These are phyloP conservation scores for Cocos nucifera DNA, from an alignment of 176 grass and related monocot species.

Conservation along the genomic window DNA sequence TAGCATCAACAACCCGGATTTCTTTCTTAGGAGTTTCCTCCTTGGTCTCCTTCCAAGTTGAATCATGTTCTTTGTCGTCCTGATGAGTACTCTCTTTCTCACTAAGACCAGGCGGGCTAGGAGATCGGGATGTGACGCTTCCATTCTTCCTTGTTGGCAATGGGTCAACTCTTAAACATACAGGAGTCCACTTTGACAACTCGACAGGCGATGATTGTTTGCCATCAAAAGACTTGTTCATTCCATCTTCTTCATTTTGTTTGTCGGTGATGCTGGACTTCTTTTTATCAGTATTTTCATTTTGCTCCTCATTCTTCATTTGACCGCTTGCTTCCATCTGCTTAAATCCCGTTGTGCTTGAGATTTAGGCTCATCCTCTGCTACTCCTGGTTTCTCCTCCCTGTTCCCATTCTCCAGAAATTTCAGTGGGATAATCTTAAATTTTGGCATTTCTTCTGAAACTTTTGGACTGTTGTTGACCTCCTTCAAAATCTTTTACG, in stretches of 20 bases:
- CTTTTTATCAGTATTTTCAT: conserved; percentile 8
- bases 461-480: conserved; percentile 10
- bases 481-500: conserved; percentile 31
- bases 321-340: conserved; percentile 31
- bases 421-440: conserved; percentile 66
- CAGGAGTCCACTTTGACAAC: conserved; percentile 55
- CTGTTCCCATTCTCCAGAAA: conserved; percentile 36
- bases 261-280: conserved; percentile 12
- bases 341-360: conserved; percentile 1
- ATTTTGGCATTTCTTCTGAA: conserved; percentile 33
- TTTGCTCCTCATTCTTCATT: conserved; percentile 13
- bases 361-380: background rate
- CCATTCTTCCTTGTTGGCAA: conserved; percentile 47
- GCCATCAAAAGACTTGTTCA: conserved; percentile 13
- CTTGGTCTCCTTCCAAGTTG: conserved; percentile 2
- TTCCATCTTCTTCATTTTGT: conserved; percentile 24
- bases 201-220: conserved; percentile 19
- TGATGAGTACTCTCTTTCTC: conserved; percentile 12
- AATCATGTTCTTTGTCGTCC: conserved; percentile 9
- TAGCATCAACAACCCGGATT: conserved; percentile 8
- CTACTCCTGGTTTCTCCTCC: conserved; percentile 27
- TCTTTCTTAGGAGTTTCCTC: conserved; percentile 12
- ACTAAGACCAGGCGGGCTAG: conserved; percentile 13
- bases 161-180: conserved; percentile 72
- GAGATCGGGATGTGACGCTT: conserved; percentile 43